Evolutionary conservation across 78 protist genomes (phyloP), one percentile per base, ranked within the genome.

Genomic region (Dictyostelium capitatum): DNA sequence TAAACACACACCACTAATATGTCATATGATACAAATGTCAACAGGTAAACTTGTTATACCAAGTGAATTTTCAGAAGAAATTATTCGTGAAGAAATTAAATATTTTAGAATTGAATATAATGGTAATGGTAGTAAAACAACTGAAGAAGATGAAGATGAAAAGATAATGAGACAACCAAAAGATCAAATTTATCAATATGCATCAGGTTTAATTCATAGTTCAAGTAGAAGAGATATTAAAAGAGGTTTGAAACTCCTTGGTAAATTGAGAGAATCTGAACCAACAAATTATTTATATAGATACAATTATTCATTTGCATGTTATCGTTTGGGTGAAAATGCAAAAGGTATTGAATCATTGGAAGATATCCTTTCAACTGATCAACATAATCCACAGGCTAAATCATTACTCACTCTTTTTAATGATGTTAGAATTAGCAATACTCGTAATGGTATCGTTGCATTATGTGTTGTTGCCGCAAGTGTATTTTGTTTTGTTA

Each of bases 331-430:
- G 6, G 75, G 75, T n/a, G 59, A 64, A 20, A 87, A 87, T 77
- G 67, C 8, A 17, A 67, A 87, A 25, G 93, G 93, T 51, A 37
- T 87, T 15, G 79, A 87, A 51, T 3, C 46, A 51, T 51, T 87
- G 19, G 84, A 87, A 37, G 93, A 87, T 25, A 77, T 87, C 37
- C 50, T 87, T 7, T 12, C 67, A 23, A 87, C 83, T 0, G 93
- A 87, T 64, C 93, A 82, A 77, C 93, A 87, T 56, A 87, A 87
- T 80, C 93, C 93, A 47, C 93, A 87, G 32, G 93, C 75, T 14
- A 54, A 50, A 87, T 87, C 93, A 47, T 56, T 87, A 10, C 53
- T 87, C 43, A 51, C 79, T 14, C 47, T 87, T n/a, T 87, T 87
- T 69, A 50, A 32, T n/a, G 93, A 87, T 46, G 80, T 48, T 64